Evolutionary conservation across 768 basidiomycete genomes (phyloP).

Genomic region (Tubosaeta sp.): DNA sequence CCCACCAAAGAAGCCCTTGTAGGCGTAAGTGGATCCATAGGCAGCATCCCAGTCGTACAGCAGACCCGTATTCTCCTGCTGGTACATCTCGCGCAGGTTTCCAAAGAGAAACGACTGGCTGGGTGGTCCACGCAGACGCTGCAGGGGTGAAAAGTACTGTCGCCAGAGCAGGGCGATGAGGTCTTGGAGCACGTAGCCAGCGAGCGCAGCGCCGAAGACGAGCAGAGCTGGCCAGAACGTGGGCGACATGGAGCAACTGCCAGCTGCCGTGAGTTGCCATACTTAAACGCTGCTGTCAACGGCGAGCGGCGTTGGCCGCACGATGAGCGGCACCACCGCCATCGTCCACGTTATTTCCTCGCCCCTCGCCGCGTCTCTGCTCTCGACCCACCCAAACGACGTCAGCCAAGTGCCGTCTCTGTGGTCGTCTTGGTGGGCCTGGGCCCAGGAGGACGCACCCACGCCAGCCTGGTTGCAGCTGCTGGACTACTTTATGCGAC

Average conservation of each 20-base stretch:
- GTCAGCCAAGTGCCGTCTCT: constrained; percentile 21
- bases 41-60: constrained; percentile 41
- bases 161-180: constrained; percentile 41
- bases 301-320: neutral
- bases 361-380: constrained; percentile 29
- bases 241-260: constrained; percentile 6
- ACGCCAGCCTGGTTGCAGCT: constrained; percentile 25
- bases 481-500: constrained; percentile 16
- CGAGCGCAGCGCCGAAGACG: constrained; percentile 7
- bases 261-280: neutral
- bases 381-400: constrained; percentile 50
- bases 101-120: constrained; percentile 47
- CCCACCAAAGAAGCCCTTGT: constrained; percentile 49
- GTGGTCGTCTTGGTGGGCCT: constrained; percentile 37
- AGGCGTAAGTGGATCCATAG: constrained; percentile 49
- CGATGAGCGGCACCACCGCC: constrained; percentile 1
- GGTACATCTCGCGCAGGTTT: constrained; percentile 49
- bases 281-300: neutral
- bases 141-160: constrained; percentile 46
- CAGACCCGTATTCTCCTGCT: constrained; percentile 54
- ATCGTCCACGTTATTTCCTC: constrained; percentile 20
- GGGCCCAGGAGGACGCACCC: constrained; percentile 19
- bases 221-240: constrained; percentile 1
- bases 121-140: constrained; percentile 43
- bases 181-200: constrained; percentile 28